These are phyloP conservation scores for Kodamaea jinghongensis DNA, from an alignment of 805 yeast genomes.

Conservation along the genomic window DNA sequence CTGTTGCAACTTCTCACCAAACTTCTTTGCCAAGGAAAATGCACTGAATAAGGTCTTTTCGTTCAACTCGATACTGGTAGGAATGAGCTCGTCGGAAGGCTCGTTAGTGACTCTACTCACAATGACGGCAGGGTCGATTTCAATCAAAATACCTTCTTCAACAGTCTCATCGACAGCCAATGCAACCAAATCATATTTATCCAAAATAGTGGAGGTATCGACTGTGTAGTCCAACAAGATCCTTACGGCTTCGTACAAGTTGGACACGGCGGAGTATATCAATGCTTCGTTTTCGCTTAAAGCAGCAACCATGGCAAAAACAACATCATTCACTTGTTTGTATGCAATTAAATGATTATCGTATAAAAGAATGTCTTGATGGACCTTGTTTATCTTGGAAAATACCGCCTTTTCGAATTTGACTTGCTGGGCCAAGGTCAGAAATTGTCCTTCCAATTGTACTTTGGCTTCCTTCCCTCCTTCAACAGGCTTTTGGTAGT, in stretches of 20 bases:
- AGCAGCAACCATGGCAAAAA: conserved; percentile 68
- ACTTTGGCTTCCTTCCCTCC: conserved; percentile 6
- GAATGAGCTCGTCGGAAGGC: conserved; percentile 43
- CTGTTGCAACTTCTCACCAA: conserved; percentile 46
- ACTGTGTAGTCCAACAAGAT: conserved; percentile 66
- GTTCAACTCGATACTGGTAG: conserved; percentile 56
- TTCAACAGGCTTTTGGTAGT: conserved; percentile 59
- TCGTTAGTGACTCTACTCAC: conserved; percentile 90
- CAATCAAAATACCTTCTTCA: conserved; percentile 91
- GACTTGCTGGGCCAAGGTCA: conserved; percentile 59
- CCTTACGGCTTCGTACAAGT: conserved; percentile 78
- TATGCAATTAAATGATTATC: conserved; percentile 82
- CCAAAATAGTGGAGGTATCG: conserved; percentile 76
- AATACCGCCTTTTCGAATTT: conserved; percentile 74
- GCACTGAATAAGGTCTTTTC: conserved; percentile 81
- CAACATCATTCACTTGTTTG: conserved; percentile 76
- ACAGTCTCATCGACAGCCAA: conserved; percentile 88
- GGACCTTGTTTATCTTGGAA: conserved; percentile 73
- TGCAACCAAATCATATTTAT: conserved; percentile 80
- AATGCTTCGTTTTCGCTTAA: conserved; percentile 83
- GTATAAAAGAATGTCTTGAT: conserved; percentile 75
- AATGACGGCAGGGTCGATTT: conserved; percentile 82
- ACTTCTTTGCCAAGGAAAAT: conserved; percentile 81
- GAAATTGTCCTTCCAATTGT: conserved; percentile 28
- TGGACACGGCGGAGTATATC: conserved; percentile 70